Conservation (phyloP, 345 rosid genomes). For the Boechera divaricarpa region DNA sequence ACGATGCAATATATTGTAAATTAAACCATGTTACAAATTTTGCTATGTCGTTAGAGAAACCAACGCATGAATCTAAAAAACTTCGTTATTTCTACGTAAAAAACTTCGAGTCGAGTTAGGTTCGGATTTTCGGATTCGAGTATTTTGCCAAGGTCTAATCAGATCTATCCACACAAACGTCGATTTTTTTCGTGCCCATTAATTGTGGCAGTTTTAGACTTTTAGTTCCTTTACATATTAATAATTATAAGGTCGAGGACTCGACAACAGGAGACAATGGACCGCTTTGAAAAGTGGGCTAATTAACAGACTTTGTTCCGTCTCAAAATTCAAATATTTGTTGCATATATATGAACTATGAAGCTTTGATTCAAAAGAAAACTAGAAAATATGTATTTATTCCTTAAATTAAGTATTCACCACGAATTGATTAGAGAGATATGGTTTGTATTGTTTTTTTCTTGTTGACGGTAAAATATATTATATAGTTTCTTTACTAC, state of each 20-base stretch:
- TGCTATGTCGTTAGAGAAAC: not conserved
- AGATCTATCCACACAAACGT: too few relatives aligned
- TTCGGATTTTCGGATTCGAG: too few relatives aligned
- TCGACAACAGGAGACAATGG: slow-evolving; percentile 5
- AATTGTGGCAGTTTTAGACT: not conserved
- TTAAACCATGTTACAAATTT: not conserved
- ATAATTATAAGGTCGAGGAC: not conserved
- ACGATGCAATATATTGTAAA: not conserved
- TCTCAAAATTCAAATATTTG: not conserved
- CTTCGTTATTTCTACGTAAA: not conserved
- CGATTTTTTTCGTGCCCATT: not conserved
- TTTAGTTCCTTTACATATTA: not conserved
- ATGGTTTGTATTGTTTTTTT: not conserved
- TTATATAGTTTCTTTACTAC: not conserved
- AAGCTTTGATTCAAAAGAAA: not conserved
- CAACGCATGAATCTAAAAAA: not conserved
- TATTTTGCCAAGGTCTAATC: too few relatives aligned
- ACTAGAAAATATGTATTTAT: not conserved
- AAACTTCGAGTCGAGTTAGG: not conserved
- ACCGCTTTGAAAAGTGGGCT: slow-evolving; percentile 7
- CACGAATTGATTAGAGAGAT: not conserved
- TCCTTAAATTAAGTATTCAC: not conserved
- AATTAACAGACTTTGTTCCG: slow-evolving; percentile 9
- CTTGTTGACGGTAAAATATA: too few relatives aligned
- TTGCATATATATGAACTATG: not conserved